Base-by-base conservation (phyloP, 345 rosid genomes). In the Syzygium grande region DNA sequence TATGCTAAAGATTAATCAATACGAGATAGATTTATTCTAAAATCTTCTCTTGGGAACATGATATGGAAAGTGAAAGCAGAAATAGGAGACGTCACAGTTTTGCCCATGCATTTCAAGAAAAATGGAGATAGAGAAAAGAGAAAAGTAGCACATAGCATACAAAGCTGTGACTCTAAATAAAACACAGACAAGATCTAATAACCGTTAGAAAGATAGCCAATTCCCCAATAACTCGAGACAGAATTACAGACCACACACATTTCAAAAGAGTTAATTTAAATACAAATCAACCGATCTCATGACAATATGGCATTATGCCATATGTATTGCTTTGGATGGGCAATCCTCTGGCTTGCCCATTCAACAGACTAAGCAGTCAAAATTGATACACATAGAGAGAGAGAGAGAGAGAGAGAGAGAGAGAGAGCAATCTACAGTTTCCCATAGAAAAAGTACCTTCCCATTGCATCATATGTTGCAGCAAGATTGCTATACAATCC, bases 401-500 rank as follows among this genome's bases (percentile, higher is more conserved):
- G 63, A 56, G 63, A 12, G 29, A 25, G 65, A n/a, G 65, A 59
- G 65, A 0, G 0, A 55, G 80, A 51, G 68, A 55, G 53, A 53
- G 86, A 58, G 53, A 65, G 80, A 58, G 84, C 56, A 38, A n/a
- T 52, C 61, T 56, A 65, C 52, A 84, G 52, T 87, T 43, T 88
- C 87, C 27, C 6, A 73, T 38, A 73, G 83, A 73, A 73, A 73
- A 73, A 38, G 14, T 96, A 98, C 99, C 99, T 97, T 87, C 99
- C 99, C 98, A 97, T 97, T 25, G 99, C 99, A 90, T 98, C 99
- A 86, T 98, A 98, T 41, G 99, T 98, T 86, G 99, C 99, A 7
- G 99, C 99, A 38, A 98, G 95, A 91, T 98, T 98, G 94, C 98
- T 97, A 88, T 98, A 98, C 61, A 98, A 95, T 34, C 99, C 99